A percentile compares a stretch with the other conserved stretches of the same genome.
These are phyloP conservation scores for Penicillium janthinellum DNA, from an alignment of 2,329 filamentous ascomycete genomes.

Conservation along the genomic window DNA sequence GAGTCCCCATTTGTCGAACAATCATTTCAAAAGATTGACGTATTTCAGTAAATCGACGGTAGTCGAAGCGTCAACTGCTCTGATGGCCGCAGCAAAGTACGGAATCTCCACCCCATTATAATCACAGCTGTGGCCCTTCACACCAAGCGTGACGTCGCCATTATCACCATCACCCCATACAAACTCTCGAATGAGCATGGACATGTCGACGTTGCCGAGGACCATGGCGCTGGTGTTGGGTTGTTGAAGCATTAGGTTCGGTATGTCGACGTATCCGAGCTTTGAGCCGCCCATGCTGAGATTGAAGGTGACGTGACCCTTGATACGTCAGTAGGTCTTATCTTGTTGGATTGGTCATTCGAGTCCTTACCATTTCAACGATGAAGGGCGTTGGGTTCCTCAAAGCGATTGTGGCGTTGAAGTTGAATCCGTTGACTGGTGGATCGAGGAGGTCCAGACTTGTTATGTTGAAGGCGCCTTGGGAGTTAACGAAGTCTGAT, in stretches of 20 bases:
- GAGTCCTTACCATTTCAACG: slow-evolving; percentile 26
- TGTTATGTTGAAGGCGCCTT: slow-evolving; percentile 28
- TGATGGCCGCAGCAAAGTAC: slow-evolving; percentile 29
- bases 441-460: slow-evolving; percentile 21
- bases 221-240: slow-evolving; percentile 13
- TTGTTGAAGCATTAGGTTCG: slow-evolving; percentile 23
- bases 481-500: slow-evolving; percentile 25
- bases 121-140: slow-evolving; percentile 27
- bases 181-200: slow-evolving; percentile 24
- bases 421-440: slow-evolving; percentile 26
- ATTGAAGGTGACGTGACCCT: slow-evolving; percentile 31
- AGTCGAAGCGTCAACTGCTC: slow-evolving; percentile 21
- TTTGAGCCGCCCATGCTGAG: slow-evolving; percentile 23
- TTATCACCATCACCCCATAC: slow-evolving; percentile 18
- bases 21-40: slow-evolving; percentile 15
- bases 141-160: slow-evolving; percentile 25
- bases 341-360: not conserved
- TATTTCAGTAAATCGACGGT: slow-evolving; percentile 27
- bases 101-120: slow-evolving; percentile 31
- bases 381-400: slow-evolving; percentile 25
- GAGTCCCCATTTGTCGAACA: too few species aligned
- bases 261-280: slow-evolving; percentile 28
- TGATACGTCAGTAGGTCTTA: not conserved
- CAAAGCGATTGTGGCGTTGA: slow-evolving; percentile 30
- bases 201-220: slow-evolving; percentile 22